Percentiles rank a stretch among this genome's conserved stretches.
These are phyloP conservation scores for Trichoderma afroharzianum DNA, from an alignment of 2,329 filamentous ascomycete species.

Conservation along the genomic window DNA sequence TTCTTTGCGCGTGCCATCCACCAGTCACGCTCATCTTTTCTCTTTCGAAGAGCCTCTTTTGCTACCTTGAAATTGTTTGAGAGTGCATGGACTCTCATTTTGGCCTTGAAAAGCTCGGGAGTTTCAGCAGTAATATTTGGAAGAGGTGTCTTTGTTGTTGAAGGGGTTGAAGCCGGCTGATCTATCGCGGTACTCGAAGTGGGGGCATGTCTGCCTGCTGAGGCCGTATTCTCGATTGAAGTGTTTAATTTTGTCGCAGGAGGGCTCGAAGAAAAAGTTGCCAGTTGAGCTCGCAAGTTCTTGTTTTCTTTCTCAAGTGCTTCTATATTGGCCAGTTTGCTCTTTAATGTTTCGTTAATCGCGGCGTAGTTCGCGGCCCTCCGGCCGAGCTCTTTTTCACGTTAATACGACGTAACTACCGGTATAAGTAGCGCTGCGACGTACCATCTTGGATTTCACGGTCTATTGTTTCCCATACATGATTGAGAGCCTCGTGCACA, in stretches of 20 bases:
- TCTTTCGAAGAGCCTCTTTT: slow-evolving; percentile 37
- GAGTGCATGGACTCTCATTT: slow-evolving; percentile 40
- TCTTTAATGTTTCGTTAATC: slow-evolving; percentile 1
- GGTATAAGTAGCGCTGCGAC: slow-evolving; percentile 18
- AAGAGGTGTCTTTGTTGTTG: neutral
- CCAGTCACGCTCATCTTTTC: slow-evolving; percentile 39
- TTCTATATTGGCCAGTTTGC: slow-evolving; percentile 27
- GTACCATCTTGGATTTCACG: slow-evolving; percentile 36
- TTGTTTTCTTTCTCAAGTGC: slow-evolving; percentile 42
- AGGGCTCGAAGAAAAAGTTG: neutral
- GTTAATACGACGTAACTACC: neutral
- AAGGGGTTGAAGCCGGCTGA: neutral
- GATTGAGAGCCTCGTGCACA: slow-evolving; percentile 38
- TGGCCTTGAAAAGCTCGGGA: slow-evolving; percentile 36
- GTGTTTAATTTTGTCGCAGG: neutral
- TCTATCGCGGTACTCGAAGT: neutral
- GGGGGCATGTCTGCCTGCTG: neutral
- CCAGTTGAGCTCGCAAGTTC: slow-evolving; percentile 38
- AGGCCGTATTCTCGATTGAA: neutral
- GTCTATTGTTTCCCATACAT: slow-evolving; percentile 40
- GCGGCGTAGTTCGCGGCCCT: neutral
- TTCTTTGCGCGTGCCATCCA: slow-evolving; percentile 46
- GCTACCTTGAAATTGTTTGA: slow-evolving; percentile 40
- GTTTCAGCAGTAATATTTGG: neutral
- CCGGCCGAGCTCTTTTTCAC: slow-evolving; percentile 6